Percentiles rank a stretch among this genome's conserved stretches.
These are phyloP conservation scores for Nakazawaea molendinolei DNA, from an alignment of 805 yeast species.

Conservation along the genomic window DNA sequence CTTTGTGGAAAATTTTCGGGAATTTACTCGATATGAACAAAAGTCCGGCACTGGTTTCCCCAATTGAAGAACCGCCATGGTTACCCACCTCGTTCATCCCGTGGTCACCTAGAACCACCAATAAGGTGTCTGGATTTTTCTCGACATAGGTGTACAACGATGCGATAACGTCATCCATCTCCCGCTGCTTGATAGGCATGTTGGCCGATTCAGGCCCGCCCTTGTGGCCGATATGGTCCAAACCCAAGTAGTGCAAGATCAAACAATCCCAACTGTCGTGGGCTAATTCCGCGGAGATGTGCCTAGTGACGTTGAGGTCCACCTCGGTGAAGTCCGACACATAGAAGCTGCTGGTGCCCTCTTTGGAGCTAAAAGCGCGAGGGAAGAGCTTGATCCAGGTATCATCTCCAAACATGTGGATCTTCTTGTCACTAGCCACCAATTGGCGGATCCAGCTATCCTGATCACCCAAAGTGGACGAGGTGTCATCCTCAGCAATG, in stretches of 20 bases:
- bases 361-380: conserved; percentile 50
- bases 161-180: conserved; percentile 71
- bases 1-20: conserved; percentile 12
- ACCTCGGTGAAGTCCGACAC: conserved; percentile 95
- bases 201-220: conserved; percentile 81
- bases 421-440: conserved; percentile 27
- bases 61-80: conserved; percentile 92
- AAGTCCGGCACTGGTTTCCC: conserved; percentile 88
- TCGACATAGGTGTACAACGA: conserved; percentile 34
- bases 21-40: conserved; percentile 62
- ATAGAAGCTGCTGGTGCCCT: conserved; percentile 90
- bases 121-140: conserved; percentile 41
- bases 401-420: conserved; percentile 94
- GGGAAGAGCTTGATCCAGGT: conserved; percentile 96
- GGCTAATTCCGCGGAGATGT: conserved; percentile 54
- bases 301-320: conserved; percentile 88
- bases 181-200: conserved; percentile 78
- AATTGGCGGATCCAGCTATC: conserved; percentile 88
- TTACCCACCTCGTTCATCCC: conserved; percentile 96
- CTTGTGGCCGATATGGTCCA: conserved; percentile 97
- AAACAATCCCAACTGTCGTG: conserved; percentile 70
- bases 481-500: conserved; percentile 82
- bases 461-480: conserved; percentile 58
- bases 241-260: conserved; percentile 84
- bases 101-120: conserved; percentile 85